These are phyloP conservation scores for Leucoagaricus sp. DNA, from an alignment of 1,284 basidiomycete genomes.

Conservation along the genomic window DNA sequence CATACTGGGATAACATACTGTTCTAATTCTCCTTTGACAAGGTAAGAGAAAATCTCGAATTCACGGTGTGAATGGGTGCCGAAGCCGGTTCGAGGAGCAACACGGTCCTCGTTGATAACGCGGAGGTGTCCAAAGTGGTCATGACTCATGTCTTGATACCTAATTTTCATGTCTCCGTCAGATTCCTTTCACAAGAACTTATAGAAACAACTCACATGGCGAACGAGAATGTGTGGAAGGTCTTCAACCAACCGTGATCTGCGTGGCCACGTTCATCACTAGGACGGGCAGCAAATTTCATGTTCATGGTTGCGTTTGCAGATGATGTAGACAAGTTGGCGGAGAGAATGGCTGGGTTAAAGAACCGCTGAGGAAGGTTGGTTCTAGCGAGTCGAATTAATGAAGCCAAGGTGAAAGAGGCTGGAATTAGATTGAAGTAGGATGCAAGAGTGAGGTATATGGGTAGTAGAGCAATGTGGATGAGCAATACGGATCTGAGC, in stretches of 20 bases:
- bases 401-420: constrained; percentile 31
- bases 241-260: constrained; percentile 91
- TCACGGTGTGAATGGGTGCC: constrained; percentile 84
- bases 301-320: constrained; percentile 25
- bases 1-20: constrained; percentile 51
- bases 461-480: constrained; percentile 39
- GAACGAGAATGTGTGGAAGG: constrained; percentile 87
- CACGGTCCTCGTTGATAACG: constrained; percentile 91
- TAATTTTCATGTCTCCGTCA: constrained; percentile 24
- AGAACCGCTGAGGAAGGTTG: constrained; percentile 20
- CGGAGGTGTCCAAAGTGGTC: constrained; percentile 64
- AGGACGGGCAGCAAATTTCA: constrained; percentile 55
- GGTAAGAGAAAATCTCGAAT: constrained; percentile 92
- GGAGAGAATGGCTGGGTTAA: background rate
- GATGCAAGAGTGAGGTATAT: constrained; percentile 41
- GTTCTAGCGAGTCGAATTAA: constrained; percentile 28
- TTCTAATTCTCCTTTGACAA: constrained; percentile 76
- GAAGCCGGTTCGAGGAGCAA: constrained; percentile 78
- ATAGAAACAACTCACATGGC: constrained; percentile 51
- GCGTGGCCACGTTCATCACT: constrained; percentile 76
- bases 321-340: background rate
- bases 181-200: too few relatives aligned
- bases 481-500: constrained; percentile 29
- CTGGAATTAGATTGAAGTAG: constrained; percentile 31
- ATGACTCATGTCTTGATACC: constrained; percentile 65